Evolutionary conservation across 768 basidiomycete genomes (phyloP).

Genomic region (Rhizopogon rudus): DNA sequence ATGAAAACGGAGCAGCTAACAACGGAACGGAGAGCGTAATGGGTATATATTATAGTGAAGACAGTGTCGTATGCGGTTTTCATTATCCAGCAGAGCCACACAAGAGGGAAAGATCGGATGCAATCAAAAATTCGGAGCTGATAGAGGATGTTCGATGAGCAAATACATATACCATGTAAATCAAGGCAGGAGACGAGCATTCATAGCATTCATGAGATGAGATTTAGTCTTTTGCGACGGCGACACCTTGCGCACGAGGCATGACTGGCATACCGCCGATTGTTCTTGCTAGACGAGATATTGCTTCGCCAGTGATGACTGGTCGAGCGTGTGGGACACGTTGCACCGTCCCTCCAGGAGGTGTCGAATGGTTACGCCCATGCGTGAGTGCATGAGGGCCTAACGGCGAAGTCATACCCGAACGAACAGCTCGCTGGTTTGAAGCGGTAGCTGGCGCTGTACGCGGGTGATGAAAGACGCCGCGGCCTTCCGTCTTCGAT

Average conservation of each 20-base stretch:
- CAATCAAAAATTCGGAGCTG: not conserved
- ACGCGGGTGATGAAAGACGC: slow-evolving; percentile 25
- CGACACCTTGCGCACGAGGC: slow-evolving; percentile 20
- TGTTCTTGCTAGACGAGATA: slow-evolving; percentile 59
- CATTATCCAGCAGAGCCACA: slow-evolving; percentile 10
- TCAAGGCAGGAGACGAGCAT: slow-evolving; percentile 3
- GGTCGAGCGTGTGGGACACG: slow-evolving; percentile 50
- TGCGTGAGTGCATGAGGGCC: slow-evolving; percentile 32
- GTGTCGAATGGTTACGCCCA: slow-evolving; percentile 63
- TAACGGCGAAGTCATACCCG: slow-evolving; percentile 41
- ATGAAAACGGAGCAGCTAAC: slow-evolving; percentile 5
- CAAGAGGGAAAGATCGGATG: slow-evolving; percentile 1
- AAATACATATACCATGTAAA: slow-evolving; percentile 7
- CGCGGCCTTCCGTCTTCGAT: slow-evolving; percentile 52
- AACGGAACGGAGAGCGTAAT: slow-evolving; percentile 7
- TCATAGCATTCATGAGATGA: slow-evolving; percentile 11
- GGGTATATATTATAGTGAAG: slow-evolving; percentile 20
- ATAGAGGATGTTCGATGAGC: slow-evolving; percentile 6
- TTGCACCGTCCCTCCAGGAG: slow-evolving; percentile 37
- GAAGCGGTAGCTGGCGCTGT: slow-evolving; percentile 17
- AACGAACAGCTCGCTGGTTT: slow-evolving; percentile 33
- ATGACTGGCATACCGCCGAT: slow-evolving; percentile 38
- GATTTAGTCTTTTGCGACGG: slow-evolving; percentile 20
- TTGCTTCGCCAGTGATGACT: slow-evolving; percentile 69
- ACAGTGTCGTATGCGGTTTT: slow-evolving; percentile 10